A percentile compares a stretch with the other conserved stretches of the same genome.
phyloP scores from a whole-genome alignment of 352 stramenopile species.

The Phytopythium sindhum region DNA sequence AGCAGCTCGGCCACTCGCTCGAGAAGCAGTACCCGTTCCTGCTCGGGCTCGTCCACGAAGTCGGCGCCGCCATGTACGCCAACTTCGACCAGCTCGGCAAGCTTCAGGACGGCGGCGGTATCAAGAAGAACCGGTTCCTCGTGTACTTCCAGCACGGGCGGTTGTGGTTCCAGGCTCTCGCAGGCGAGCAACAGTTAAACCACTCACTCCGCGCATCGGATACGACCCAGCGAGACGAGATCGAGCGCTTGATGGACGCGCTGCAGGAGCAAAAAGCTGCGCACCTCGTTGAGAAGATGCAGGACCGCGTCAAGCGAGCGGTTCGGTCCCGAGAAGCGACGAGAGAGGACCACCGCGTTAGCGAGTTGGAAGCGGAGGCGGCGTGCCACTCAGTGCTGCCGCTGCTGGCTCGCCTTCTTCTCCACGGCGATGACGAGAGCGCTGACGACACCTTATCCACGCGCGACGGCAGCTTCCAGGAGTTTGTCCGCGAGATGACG shows the following conservation, averaged over 20 bases:
- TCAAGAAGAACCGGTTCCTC: constrained; percentile 23
- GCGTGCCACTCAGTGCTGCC: constrained; percentile 1
- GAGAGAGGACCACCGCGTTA: not conserved
- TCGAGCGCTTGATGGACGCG: constrained; percentile 32
- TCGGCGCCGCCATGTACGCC: constrained; percentile 35
- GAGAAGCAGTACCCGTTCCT: constrained; percentile 53
- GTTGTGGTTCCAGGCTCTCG: constrained; percentile 43
- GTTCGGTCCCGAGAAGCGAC: not conserved
- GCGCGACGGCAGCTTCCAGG: constrained; percentile 21
- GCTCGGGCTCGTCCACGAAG: constrained; percentile 28
- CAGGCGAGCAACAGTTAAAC: constrained; percentile 17
- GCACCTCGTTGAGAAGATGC: constrained; percentile 20
- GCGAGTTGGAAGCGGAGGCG: not conserved
- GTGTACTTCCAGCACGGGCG: constrained; percentile 48
- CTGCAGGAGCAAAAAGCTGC: constrained; percentile 34
- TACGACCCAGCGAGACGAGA: constrained; percentile 18
- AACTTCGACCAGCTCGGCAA: constrained; percentile 30
- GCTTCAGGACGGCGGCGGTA: constrained; percentile 7
- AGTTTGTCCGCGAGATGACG: constrained; percentile 37
- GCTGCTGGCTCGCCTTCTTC: not conserved
- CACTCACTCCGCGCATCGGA: constrained; percentile 14
- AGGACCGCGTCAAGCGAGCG: constrained; percentile 6
- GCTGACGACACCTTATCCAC: not conserved
- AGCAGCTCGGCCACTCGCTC: constrained; percentile 40
- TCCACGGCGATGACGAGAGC: not conserved